Base-by-base conservation (phyloP, 2,329 filamentous ascomycete genomes). In the Lasiodiplodia hormozganensis region DNA sequence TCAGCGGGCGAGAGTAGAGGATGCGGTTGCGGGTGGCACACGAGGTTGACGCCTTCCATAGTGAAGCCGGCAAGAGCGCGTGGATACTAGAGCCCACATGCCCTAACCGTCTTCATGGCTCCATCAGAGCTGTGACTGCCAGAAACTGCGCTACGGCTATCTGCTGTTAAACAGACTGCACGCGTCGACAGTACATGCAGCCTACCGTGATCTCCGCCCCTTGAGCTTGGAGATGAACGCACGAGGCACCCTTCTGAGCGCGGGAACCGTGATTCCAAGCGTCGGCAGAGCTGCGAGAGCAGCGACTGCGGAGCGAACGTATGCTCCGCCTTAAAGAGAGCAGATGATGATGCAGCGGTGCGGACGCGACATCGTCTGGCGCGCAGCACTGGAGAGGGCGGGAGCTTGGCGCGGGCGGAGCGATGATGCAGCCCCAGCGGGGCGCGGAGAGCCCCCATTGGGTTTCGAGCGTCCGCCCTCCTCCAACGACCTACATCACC, bases 401-500 rank as follows among this genome's bases (percentile, higher is more conserved):
- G 58, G 60, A 52, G 56, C 65, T 67, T 67, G 65, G 65, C 65
- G 40, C n/a, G 43, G 54, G 65, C 65, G 65, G 65, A 67, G 56
- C 56, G 65, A 67, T 58, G 65, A 57, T 67, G 51, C 64, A 56
- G 36, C 51, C 34, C 36, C 54, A 51, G 65, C 65, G 65, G 65
- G 65, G 65, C 65, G 65, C 65, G 40, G 65, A 58, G 54, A 51
- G 65, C 53, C 43, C 65, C 53, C 54, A 67, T 60, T 67, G 56
- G 65, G 65, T 58, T 67, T 51, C 65, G 47, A 43, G 43, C 57
- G 66, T 56, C 66, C 66, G 56, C 66, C 54, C 66, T 53, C 66
- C 25, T 68, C 66, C 57, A 68, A 31, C 66, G 56, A 68, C 66
- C 62, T 60, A 62, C 66, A 68, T 53, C 66, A 68, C 66, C 66